Base-by-base conservation (phyloP, 2,329 filamentous ascomycete genomes). In the Cryoendolithus antarcticus region DNA sequence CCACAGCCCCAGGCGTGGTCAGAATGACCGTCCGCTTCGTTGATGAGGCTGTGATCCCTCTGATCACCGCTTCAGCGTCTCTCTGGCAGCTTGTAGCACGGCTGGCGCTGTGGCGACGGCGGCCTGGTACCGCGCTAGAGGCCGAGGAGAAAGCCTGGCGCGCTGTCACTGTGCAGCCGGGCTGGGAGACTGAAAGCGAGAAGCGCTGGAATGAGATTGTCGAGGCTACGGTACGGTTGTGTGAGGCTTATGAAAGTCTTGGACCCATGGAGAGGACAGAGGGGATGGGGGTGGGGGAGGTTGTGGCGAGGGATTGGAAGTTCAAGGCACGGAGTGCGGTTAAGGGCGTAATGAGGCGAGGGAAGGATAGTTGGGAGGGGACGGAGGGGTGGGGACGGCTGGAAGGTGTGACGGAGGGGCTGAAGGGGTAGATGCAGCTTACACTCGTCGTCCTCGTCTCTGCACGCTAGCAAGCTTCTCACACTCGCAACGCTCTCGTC, bases 111-210 rank as follows among this genome's bases (percentile, higher is more conserved):
- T 95, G 86, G 77, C 73, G 77, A 6, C 63, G 74, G 2, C 80
- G 83, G 38, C 82, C 80, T 1, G 62, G 66, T 0, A 78, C 77
- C 2, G 84, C 88, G 4, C 69, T 96, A 1, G 82, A 86, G 4
- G 85, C 84, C 1, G 76, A 88, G 24, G 91, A 96, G 62, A 88
- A 89, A 56, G 85, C 81, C 0, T 98, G 89, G 88, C 74, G 91
- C 2, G 77, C 82, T 0, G 74, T 80, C 0, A 66, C 72, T 0
- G 67, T 70, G 37, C 62, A 74, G 49, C 67, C 75, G 0, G 65
- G 66, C 3, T 70, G 64, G 62, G 67, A 71, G 46, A 67, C 74
- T 21, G 73, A 74, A 31, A 72, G 77, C 9, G 67, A 72, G 47
- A 68, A 69, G 32, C 72, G 72, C 11, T 94, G 85, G 83, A 65